Evolutionary conservation across 176 grass and related monocot genomes (phyloP).

Genomic region (Dactylis glomerata): DNA sequence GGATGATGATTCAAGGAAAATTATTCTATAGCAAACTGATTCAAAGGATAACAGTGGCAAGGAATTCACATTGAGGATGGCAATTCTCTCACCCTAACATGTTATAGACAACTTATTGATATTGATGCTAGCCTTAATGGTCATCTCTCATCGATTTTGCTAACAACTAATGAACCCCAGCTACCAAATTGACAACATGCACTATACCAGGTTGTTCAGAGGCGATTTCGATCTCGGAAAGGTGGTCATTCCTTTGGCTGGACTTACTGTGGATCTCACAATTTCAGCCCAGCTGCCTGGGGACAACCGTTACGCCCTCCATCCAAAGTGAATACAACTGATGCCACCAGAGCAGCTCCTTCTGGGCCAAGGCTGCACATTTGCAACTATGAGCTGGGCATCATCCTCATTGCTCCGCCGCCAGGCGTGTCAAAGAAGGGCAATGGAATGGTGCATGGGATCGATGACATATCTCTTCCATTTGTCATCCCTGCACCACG

Average conservation of each 20-base stretch:
- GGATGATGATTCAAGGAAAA: neutral
- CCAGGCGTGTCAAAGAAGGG: slow-evolving; percentile 26
- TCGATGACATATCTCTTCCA: slow-evolving; percentile 51
- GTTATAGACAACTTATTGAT: neutral
- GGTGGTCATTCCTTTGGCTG: slow-evolving; percentile 63
- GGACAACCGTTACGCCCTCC: slow-evolving; percentile 49
- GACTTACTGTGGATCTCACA: slow-evolving; percentile 90
- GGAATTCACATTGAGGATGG: neutral
- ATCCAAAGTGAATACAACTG: slow-evolving; percentile 36
- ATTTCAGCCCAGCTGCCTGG: slow-evolving; percentile 95
- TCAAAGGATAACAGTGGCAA: neutral
- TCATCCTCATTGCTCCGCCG: slow-evolving; percentile 54
- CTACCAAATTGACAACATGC: slow-evolving; percentile 10
- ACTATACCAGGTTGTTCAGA: slow-evolving; percentile 59
- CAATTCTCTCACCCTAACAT: neutral
- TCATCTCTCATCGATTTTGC: neutral
- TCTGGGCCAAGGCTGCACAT: slow-evolving; percentile 54
- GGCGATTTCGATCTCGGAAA: slow-evolving; percentile 49
- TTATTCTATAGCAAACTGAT: neutral
- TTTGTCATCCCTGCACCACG: slow-evolving; percentile 68
- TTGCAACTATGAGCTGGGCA: slow-evolving; percentile 88
- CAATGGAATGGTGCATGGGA: slow-evolving; percentile 27
- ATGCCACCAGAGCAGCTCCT: slow-evolving; percentile 23
- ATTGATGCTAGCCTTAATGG: neutral
- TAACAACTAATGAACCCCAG: neutral